Base-by-base conservation (phyloP, 2,329 filamentous ascomycete species). In the Neonectria punicea region DNA sequence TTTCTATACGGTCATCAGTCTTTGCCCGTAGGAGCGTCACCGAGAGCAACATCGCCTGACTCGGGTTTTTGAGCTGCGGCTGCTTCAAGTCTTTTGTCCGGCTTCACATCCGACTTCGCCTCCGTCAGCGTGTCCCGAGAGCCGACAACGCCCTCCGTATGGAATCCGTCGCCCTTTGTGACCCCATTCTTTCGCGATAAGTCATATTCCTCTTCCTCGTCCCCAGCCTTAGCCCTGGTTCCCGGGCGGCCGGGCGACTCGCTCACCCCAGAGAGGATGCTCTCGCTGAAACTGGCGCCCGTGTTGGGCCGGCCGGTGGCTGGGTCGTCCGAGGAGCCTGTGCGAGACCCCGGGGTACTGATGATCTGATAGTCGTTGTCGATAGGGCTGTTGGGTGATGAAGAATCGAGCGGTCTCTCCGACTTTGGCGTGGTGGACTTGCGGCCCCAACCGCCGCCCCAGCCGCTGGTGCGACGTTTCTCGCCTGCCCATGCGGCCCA, bases 401-500 rank as follows among this genome's bases (percentile, higher is more conserved):
- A 75, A 1, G 76, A 73, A 30, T 78, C 79, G 20, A 75, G 66
- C 9, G 77, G 74, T 16, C 76, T 79, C 41, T 74, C 74, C 18
- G 74, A 74, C 73, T 76, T 78, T 36, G 61, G 34, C 13, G 63
- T 71, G 61, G 62, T 71, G 61, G 77, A 75, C 70, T 76, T 78
- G 43, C 80, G 61, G 53, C 80, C 80, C 77, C 81, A 82, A 50
- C 78, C 78, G 25, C 74, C 77, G 25, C 77, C 84, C 74, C 83
- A 81, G 51, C 79, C 84, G n/a, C 78, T 81, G 4, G 76, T 75
- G 74, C 90, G 92, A 67, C 90, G 85, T 81, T 94, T 95, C 81
- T 96, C 92, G 54, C 90, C 90, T 2, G 90, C 89, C 90, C 90
- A 92, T 0, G 83, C 80, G 1, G 89, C 88, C 90, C 90, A 92